Evolutionary conservation across 108 stramenopile genomes (phyloP), one percentile per base, ranked within the genome.

Genomic region (Discostella stelligeroides): DNA sequence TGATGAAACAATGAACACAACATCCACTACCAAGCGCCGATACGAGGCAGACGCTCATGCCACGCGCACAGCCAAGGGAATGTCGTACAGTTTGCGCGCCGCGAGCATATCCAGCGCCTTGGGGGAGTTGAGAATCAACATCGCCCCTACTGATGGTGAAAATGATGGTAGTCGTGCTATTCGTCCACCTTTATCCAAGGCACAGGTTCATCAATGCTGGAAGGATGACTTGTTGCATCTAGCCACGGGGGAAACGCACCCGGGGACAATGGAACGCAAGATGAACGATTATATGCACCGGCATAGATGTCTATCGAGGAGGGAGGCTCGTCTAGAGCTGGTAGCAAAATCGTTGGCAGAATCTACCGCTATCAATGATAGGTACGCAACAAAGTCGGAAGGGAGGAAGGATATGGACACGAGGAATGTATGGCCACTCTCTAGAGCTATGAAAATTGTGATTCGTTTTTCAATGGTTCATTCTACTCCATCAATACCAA

Each of bases 31-130:
- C n/a, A n/a, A n/a, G 42, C 42, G 63, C 11, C 72, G 82, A 23
- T 86, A 80, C 68, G 82, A 90, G 55, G 93, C 93, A 20, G 93
- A 94, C 85, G 70, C 88, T 4, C 93, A 94, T 40, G 84, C 61
- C 11, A 68, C 83, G 6, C 78, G 93, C 10, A 88, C 89, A 30
- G 88, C 87, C 0, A 70, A 60, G 20, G 93, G 93, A 2, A 88
- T 94, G 90, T 85, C 84, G 14, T 79, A 72, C 18, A 81, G 75
- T 0, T 58, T 94, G 30, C 84, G 93, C 1, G 88, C 86, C 10
- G 93, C 93, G 15, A 88, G 89, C 58, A 84, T 91, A 58, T 88
- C 88, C 21, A 87, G 87, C 71, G 63, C 74, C 38, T 61, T 86
- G 65, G 93, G 93, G 11, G 90, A 94, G 75, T 60, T 92, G 63